Conservation (phyloP, 805 yeast species). For the Metschnikowia orientalis region DNA sequence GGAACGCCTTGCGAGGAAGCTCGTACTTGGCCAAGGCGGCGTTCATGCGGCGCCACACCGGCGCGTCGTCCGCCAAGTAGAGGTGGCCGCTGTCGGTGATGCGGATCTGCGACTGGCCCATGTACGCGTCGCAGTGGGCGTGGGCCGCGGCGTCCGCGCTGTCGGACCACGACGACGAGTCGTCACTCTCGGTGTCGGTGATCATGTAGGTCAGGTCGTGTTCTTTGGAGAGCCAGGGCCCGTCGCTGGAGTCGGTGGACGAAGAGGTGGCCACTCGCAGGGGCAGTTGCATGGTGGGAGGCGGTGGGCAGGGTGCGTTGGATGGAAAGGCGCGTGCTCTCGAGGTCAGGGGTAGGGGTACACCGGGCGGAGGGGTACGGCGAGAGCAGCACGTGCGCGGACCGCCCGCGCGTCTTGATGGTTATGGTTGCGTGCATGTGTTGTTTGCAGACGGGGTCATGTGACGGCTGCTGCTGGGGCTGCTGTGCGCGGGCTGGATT, state of each 20-base stretch:
- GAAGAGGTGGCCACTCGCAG: slow-evolving; percentile 2
- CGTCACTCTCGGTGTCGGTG: slow-evolving; percentile 9
- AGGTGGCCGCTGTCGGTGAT: slow-evolving; percentile 4
- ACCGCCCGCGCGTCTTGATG: too few species aligned
- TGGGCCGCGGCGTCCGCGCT: not conserved
- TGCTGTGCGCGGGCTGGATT: too few species aligned
- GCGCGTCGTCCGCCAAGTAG: slow-evolving; percentile 2
- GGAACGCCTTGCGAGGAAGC: slow-evolving; percentile 81
- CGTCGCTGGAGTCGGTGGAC: not conserved
- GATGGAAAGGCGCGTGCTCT: too few species aligned
- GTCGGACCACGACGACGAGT: not conserved
- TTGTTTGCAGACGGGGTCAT: too few species aligned
- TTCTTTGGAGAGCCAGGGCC: slow-evolving; percentile 27
- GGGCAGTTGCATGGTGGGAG: slow-evolving; percentile 1
- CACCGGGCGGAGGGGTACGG: too few species aligned
- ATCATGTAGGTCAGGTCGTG: slow-evolving; percentile 35
- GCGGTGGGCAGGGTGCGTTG: not conserved
- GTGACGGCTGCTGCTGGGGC: too few species aligned
- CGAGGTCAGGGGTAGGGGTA: too few species aligned
- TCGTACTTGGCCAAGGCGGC: slow-evolving; percentile 71
- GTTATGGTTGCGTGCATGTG: too few species aligned
- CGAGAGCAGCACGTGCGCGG: too few species aligned
- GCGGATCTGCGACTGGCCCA: not conserved
- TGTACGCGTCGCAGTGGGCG: not conserved
- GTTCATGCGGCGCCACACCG: slow-evolving; percentile 3